Conservation (phyloP, 2,329 filamentous ascomycete species). For the Monilinia polystroma region DNA sequence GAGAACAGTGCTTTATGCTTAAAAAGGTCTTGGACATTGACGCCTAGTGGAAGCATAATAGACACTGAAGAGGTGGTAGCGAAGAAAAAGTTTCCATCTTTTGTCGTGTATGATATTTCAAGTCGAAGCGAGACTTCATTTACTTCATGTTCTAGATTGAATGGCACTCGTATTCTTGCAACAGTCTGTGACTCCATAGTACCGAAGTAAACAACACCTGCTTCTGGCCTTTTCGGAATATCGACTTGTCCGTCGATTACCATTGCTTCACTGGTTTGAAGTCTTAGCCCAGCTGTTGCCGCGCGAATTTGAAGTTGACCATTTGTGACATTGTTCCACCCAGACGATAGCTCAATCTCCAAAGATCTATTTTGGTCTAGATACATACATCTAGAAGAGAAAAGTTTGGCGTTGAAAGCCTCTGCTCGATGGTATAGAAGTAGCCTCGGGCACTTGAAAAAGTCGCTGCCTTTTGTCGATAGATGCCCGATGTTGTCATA, state of each 20-base stretch:
- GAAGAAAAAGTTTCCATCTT: conserved; percentile 63
- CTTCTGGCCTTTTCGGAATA: conserved; percentile 52
- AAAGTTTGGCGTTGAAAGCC: conserved; percentile 67
- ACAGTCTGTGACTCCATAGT: conserved; percentile 47
- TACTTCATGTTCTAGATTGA: conserved; percentile 77
- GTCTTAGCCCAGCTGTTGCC: conserved; percentile 63
- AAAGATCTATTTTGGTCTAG: conserved; percentile 77
- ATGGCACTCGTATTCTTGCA: conserved; percentile 69
- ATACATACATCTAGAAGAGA: conserved; percentile 68
- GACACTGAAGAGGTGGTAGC: conserved; percentile 62
- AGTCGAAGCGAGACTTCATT: conserved; percentile 69
- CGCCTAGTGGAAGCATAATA: conserved; percentile 78
- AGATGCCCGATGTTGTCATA: conserved; percentile 46
- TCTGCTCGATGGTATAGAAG: conserved; percentile 70
- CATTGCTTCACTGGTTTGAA: conserved; percentile 60
- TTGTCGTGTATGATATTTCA: conserved; percentile 73
- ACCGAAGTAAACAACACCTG: conserved; percentile 53
- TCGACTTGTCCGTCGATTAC: conserved; percentile 47
- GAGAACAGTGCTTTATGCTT: conserved; percentile 81
- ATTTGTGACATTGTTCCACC: conserved; percentile 66
- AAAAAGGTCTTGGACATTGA: conserved; percentile 96
- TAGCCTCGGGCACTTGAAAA: conserved; percentile 61
- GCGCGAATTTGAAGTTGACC: conserved; percentile 63
- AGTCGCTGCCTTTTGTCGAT: conserved; percentile 33
- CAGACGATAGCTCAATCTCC: conserved; percentile 69